These are phyloP conservation scores for Dactylellina leptospora DNA, from an alignment of 2,329 filamentous ascomycete genomes.

Conservation along the genomic window DNA sequence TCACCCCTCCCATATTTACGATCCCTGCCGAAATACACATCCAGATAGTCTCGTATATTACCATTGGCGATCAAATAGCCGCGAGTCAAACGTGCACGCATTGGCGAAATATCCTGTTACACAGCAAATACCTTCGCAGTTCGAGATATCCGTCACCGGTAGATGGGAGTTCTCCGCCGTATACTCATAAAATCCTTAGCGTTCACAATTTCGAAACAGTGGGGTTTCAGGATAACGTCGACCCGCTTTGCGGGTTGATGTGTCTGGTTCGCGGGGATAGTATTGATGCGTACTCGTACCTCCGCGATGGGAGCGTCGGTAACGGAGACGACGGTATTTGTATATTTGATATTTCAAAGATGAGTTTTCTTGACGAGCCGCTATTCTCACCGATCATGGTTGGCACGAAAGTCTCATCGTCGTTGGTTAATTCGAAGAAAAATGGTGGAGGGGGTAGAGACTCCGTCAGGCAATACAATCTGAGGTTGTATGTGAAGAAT, in stretches of 20 bases:
- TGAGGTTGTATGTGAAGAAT: slow-evolving; percentile 12
- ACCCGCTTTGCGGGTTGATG: slow-evolving; percentile 11
- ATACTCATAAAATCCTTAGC: slow-evolving; percentile 12
- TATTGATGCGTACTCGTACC: not conserved
- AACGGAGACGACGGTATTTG: not conserved
- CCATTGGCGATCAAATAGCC: slow-evolving; percentile 22
- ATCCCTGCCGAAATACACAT: slow-evolving; percentile 25
- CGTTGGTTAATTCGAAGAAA: not conserved
- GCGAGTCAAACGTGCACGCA: slow-evolving; percentile 26
- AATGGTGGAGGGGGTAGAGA: not conserved
- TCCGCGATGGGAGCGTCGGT: not conserved
- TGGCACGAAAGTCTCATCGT: not conserved
- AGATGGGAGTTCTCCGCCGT: not conserved
- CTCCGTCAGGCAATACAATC: not conserved
- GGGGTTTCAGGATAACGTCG: slow-evolving; percentile 1
- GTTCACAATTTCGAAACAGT: slow-evolving; percentile 1
- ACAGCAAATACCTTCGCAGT: not conserved
- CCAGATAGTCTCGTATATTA: slow-evolving; percentile 19
- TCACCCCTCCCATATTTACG: slow-evolving; percentile 5
- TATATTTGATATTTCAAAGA: slow-evolving; percentile 11
- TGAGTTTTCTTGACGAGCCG: slow-evolving; percentile 18
- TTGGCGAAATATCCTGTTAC: slow-evolving; percentile 10
- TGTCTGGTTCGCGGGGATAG: slow-evolving; percentile 2
- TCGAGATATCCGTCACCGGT: slow-evolving; percentile 1
- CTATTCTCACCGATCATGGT: slow-evolving; percentile 6